Evolutionary conservation across 2,329 filamentous ascomycete species (phyloP), one percentile per base, ranked within the genome.

Genomic region (Cryphonectria nitschkei): DNA sequence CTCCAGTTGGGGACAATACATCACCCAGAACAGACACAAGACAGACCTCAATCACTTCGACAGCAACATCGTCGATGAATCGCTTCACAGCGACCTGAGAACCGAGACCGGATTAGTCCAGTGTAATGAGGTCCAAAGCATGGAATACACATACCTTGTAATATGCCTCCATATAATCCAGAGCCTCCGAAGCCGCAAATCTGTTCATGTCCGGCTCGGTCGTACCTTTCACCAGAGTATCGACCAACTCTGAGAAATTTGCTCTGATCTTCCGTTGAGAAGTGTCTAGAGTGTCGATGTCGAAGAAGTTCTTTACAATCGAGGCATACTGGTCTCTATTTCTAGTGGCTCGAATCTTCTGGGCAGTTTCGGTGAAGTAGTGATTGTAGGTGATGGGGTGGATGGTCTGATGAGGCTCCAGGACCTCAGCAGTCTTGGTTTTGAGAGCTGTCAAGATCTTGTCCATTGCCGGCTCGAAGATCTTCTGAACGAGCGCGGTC

Each of bases 311-410:
- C 22, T 37, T 58, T 16, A 71, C 7, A 11, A 22, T 22, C 0
- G 11, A 43, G 19, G 43, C 54, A 0, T 56, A 34, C 6, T 66
- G 26, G 4, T 1, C 34, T 7, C 41, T 46, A 0, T 70, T 64
- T 6, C 78, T 77, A 37, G 77, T 68, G 0, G 76, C 74, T 41
- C 81, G 77, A 0, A 86, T 76, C 0, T 75, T 78, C 19, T 50
- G 46, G 3, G 46, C 46, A n/a, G 7, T 50, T n/a, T 50, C 46
- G 22, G 84, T 77, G 0, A 79, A 80, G 37, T 85, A 78, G 22
- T 83, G 77, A 56, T 88, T 87, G 73, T 89, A 89, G 0, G 86
- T 89, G 50, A 87, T 86, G 0, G 85, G 85, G 73, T 87, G 84
- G 14, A 50, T 19, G 1, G 52, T 62, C 3, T 72, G 68, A 65